Percentiles rank a stretch among this genome's conserved stretches.
These are phyloP conservation scores for Macaranga tanarius DNA, from an alignment of 441 rosid genomes.

Conservation along the genomic window DNA sequence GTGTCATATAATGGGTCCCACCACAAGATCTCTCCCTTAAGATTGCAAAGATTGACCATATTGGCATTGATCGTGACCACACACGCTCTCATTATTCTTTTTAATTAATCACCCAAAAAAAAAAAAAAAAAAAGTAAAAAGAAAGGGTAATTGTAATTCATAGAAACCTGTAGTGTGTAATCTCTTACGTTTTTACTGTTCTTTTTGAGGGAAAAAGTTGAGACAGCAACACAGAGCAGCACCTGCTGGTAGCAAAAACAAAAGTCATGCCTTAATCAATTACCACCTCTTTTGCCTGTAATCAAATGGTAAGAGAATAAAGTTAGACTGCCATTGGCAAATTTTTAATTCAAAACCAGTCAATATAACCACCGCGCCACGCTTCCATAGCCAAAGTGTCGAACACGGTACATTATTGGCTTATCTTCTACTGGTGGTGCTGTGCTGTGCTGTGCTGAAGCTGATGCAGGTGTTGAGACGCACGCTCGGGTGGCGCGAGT, in stretches of 20 bases:
- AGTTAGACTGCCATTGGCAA: not conserved
- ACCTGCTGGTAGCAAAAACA: not conserved
- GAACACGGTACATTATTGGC: too few species aligned
- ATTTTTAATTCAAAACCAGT: too few species aligned
- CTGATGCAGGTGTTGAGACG: not conserved
- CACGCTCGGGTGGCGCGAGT: not conserved
- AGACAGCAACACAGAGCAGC: not conserved
- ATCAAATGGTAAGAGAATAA: slow-evolving; percentile 1
- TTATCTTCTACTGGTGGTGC: too few species aligned
- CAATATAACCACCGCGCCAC: too few species aligned
- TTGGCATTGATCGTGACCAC: slow-evolving; percentile 22
- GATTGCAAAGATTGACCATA: slow-evolving; percentile 13
- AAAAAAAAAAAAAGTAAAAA: not conserved
- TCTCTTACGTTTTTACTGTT: not conserved
- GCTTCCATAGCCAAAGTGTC: too few species aligned
- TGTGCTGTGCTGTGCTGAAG: too few species aligned
- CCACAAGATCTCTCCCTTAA: not conserved
- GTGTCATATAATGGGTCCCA: slow-evolving; percentile 22
- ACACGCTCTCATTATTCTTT: not conserved
- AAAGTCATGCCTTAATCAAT: not conserved
- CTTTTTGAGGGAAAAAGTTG: slow-evolving; percentile 10
- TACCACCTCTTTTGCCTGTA: slow-evolving; percentile 1
- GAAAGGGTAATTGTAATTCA: not conserved
- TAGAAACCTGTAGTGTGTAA: not conserved
- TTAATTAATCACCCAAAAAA: not conserved